These are phyloP conservation scores for Melanopsichium pennsylvanicum DNA, from an alignment of 1,284 basidiomycete genomes.

Conservation along the genomic window DNA sequence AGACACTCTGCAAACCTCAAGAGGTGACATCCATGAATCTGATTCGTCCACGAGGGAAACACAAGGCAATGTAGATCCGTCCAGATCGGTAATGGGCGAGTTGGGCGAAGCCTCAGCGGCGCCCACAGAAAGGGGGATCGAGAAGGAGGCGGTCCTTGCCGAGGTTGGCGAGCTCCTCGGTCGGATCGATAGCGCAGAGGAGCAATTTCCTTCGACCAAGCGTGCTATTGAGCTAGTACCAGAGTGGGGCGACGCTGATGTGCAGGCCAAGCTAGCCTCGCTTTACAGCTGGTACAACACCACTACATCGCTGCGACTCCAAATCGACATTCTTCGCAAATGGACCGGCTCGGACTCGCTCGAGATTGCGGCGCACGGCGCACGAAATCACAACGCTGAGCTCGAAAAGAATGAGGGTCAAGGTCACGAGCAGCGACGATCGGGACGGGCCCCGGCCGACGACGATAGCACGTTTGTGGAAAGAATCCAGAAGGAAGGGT, in stretches of 20 bases:
- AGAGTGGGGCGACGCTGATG: constrained; percentile 49
- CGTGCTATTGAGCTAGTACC: constrained; percentile 55
- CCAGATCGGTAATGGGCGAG: constrained; percentile 9
- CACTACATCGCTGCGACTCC: constrained; percentile 52
- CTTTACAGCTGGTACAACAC: constrained; percentile 64
- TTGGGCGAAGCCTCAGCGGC: constrained; percentile 9
- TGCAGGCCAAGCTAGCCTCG: constrained; percentile 57
- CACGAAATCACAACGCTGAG: constrained; percentile 4
- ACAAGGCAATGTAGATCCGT: constrained; percentile 3
- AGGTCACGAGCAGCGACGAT: constrained; percentile 11
- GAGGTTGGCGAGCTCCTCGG: constrained; percentile 52
- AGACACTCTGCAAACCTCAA: constrained; percentile 66
- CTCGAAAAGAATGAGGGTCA: constrained; percentile 11
- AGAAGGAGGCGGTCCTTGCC: constrained; percentile 39
- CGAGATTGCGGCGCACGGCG: constrained; percentile 40
- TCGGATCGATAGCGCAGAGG: constrained; percentile 57
- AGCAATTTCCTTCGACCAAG: constrained; percentile 59
- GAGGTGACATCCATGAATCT: neutral
- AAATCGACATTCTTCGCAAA: constrained; percentile 56
- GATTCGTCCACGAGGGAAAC: constrained; percentile 2
- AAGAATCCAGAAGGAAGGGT: constrained; percentile 92
- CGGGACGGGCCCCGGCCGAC: constrained; percentile 14
- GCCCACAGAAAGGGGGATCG: constrained; percentile 23
- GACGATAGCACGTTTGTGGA: constrained; percentile 77
- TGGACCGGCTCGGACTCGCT: constrained; percentile 62